Evolutionary conservation across 306 rosid species (phyloP).

Genomic region (Trichosanthes truncata): DNA sequence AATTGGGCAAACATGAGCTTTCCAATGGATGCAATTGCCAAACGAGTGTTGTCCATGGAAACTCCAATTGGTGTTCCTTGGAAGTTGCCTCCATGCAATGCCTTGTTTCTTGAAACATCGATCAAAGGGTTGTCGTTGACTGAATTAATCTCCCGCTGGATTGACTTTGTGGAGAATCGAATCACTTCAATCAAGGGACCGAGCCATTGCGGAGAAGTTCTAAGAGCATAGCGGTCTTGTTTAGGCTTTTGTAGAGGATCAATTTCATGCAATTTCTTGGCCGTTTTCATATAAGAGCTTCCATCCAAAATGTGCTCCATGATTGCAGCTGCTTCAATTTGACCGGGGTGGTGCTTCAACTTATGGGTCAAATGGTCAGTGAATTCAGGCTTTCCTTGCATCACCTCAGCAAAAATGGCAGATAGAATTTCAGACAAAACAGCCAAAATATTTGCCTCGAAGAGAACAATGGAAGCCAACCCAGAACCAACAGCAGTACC

Average conservation of each 20-base stretch:
- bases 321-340: neutral
- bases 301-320: neutral
- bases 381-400: neutral
- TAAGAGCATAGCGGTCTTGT: neutral
- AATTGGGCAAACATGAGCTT: neutral
- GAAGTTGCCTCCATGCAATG: neutral
- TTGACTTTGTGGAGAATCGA: neutral
- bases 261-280: neutral
- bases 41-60: neutral
- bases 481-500: neutral
- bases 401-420: neutral
- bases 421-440: neutral
- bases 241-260: neutral
- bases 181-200: neutral
- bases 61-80: neutral
- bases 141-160: neutral
- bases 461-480: neutral
- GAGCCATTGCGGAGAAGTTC: neutral
- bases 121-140: neutral
- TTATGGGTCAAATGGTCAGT: neutral
- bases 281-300: neutral
- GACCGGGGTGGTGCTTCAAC: neutral
- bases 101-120: neutral
- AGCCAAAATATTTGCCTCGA: neutral
- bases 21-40: neutral